Evolutionary conservation across 208 protist genomes (phyloP).

Genomic region (Herpetomonas samuelpessoai): DNA sequence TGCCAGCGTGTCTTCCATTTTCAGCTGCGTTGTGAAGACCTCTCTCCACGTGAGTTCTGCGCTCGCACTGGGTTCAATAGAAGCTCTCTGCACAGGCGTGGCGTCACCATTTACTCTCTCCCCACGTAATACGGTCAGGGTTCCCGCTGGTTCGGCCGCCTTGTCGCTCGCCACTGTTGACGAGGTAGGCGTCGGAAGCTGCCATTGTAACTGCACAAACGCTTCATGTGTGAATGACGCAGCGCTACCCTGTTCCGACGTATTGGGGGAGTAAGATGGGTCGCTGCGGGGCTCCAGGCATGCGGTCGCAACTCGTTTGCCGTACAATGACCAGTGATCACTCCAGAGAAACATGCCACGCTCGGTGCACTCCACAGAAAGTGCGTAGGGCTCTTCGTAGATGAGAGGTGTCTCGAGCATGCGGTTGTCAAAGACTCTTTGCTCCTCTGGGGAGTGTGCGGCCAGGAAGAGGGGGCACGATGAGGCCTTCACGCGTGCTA

Average conservation of each 20-base stretch:
- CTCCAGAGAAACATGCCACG: constrained; percentile 70
- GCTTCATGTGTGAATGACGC: constrained; percentile 12
- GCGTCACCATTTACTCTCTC: too few relatives aligned
- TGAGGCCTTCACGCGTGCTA: too few relatives aligned
- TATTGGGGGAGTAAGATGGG: constrained; percentile 9
- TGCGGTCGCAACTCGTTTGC: constrained; percentile 22
- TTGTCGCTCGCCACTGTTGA: too few relatives aligned
- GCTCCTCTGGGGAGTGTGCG: constrained; percentile 28
- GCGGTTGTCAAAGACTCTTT: constrained; percentile 42
- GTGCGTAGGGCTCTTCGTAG: constrained; percentile 67
- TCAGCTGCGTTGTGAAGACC: constrained; percentile 18
- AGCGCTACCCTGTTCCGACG: background rate
- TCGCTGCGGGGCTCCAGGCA: constrained; percentile 17
- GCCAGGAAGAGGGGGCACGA: background rate
- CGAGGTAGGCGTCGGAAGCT: too few relatives aligned
- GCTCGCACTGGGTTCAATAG: background rate
- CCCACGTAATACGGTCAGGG: too few relatives aligned
- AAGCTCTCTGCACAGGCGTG: background rate
- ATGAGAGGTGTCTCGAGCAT: constrained; percentile 79
- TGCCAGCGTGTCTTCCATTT: constrained; percentile 12
- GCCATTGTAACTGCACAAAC: constrained; percentile 21
- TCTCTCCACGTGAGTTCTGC: constrained; percentile 19
- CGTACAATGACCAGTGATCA: constrained; percentile 62
- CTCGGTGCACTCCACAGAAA: constrained; percentile 61
- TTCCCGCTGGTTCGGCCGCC: too few relatives aligned